Base-by-base conservation (phyloP, 2,329 filamentous ascomycete genomes). In the Pseudopithomyces chartarum region DNA sequence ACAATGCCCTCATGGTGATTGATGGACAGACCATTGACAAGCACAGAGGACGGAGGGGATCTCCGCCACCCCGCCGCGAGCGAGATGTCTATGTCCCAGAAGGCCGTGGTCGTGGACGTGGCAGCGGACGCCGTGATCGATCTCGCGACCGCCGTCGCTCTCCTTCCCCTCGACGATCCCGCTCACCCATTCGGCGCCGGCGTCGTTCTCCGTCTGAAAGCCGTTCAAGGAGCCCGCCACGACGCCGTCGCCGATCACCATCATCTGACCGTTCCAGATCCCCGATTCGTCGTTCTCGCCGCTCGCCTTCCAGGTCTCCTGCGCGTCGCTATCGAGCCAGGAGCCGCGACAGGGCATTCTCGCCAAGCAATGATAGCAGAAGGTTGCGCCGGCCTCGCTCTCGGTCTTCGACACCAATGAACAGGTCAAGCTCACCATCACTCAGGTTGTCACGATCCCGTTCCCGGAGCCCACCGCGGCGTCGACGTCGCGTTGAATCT, bases 21-120 rank as follows among this genome's bases (percentile, higher is more conserved):
- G 2, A 26, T 10, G 36, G 7, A 29, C n/a, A 20, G 26, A 29
- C 20, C 48, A 32, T 64, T 72, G 49, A 71, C 61, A 58, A 19
- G 44, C 15, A 77, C 52, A 79, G 83, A 64, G 75, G 80, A 62
- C 74, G 78, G 54, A 78, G 80, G 54, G 79, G 80, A 61, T 80
- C 79, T 55, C 76, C 76, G 57, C 79, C 79, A 56, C 72, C 77
- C 45, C 76, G 82, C 40, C 82, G 83, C 33, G 80, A 82, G 52
- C 78, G 79, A 56, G 85, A 88, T 68, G 80, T 82, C 26, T 88
- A 87, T 66, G 79, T 86, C 36, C 85, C 85, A 15, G 67, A 75
- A 20, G 78, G 79, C 43, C 84, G 84, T 13, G 65, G 76, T 20
- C 77, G 79, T 45, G 67, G 76, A 58, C 64, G 61, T 55, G 67